phyloP scores from a whole-genome alignment of 495 filamentous ascomycete genomes.

The Trichocladium uniseriatum region DNA sequence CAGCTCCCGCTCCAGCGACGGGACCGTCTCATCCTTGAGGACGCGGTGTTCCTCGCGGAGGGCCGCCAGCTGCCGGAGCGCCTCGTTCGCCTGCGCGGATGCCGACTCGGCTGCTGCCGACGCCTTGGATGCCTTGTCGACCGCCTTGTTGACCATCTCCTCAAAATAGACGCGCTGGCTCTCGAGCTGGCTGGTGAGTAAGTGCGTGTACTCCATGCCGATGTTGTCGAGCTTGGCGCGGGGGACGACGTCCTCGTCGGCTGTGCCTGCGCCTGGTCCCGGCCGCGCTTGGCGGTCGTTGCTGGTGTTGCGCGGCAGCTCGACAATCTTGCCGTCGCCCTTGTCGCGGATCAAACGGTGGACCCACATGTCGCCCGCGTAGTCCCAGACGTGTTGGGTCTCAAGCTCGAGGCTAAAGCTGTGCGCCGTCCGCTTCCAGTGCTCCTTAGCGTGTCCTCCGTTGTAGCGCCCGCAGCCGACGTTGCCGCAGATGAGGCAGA shows the following conservation, averaged over 20 bases:
- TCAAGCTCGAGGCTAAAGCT: conserved; percentile 86
- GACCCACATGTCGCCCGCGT: conserved; percentile 87
- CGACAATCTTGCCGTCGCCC: conserved; percentile 80
- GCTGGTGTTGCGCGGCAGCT: conserved; percentile 49
- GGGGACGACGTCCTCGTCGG: conserved; percentile 58
- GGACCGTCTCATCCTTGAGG: conserved; percentile 50
- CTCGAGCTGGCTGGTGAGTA: conserved; percentile 85
- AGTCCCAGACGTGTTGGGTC: conserved; percentile 96
- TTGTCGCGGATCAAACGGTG: conserved; percentile 91
- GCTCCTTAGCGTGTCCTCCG: conserved; percentile 82
- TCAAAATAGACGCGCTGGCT: conserved; percentile 90
- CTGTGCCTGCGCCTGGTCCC: conserved; percentile 4
- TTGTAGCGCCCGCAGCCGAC: conserved; percentile 94
- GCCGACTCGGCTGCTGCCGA: conserved; percentile 56
- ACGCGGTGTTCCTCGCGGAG: conserved; percentile 48
- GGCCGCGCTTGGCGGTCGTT: background rate
- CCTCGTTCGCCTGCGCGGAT: conserved; percentile 40
- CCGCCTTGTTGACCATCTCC: conserved; percentile 82
- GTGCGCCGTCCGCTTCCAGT: conserved; percentile 83
- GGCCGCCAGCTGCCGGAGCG: conserved; percentile 38
- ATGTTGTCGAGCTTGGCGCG: conserved; percentile 87
- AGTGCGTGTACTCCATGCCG: conserved; percentile 85
- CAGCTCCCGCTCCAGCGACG: conserved; percentile 58
- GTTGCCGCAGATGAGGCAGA: conserved; percentile 85
- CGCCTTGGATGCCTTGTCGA: conserved; percentile 78